A percentile compares a stretch with the other conserved stretches of the same genome.
These are phyloP conservation scores for Paramarasmius palmivorus DNA, from an alignment of 1,284 basidiomycete species.

Conservation along the genomic window DNA sequence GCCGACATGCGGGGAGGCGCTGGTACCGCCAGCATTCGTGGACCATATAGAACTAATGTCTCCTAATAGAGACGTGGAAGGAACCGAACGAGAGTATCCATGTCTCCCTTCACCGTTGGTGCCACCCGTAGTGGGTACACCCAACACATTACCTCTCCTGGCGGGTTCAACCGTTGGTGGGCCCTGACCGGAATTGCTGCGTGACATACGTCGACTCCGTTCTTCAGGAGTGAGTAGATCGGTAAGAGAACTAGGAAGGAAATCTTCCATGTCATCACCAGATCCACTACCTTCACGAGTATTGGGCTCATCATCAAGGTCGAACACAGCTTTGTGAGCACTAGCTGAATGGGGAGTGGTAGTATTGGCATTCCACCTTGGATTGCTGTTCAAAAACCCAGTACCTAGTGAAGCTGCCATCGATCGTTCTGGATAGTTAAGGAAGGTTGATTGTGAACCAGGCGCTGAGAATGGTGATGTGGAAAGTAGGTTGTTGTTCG, in stretches of 20 bases:
- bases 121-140: slow-evolving; percentile 19
- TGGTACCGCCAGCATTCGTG: slow-evolving; percentile 36
- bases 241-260: slow-evolving; percentile 83
- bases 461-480: slow-evolving; percentile 73
- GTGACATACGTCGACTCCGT: slow-evolving; percentile 71
- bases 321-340: not conserved
- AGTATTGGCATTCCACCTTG: not conserved
- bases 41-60: slow-evolving; percentile 78
- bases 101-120: slow-evolving; percentile 38
- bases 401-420: not conserved
- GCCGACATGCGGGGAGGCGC: slow-evolving; percentile 16
- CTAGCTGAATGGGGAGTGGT: not conserved
- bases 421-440: slow-evolving; percentile 9
- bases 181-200: slow-evolving; percentile 54
- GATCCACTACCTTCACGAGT: too few relatives aligned
- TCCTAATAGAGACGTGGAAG: slow-evolving; percentile 69
- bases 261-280: slow-evolving; percentile 84
- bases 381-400: not conserved
- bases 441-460: slow-evolving; percentile 56
- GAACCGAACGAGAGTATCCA: slow-evolving; percentile 76
- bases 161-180: slow-evolving; percentile 22
- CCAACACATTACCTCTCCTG: slow-evolving; percentile 17
- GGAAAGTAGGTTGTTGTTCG: slow-evolving; percentile 36
- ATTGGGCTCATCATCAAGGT: slow-evolving; percentile 25
- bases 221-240: slow-evolving; percentile 88